Base-by-base conservation (phyloP, 257 asterid species). In the Nicotiana knightiana region DNA sequence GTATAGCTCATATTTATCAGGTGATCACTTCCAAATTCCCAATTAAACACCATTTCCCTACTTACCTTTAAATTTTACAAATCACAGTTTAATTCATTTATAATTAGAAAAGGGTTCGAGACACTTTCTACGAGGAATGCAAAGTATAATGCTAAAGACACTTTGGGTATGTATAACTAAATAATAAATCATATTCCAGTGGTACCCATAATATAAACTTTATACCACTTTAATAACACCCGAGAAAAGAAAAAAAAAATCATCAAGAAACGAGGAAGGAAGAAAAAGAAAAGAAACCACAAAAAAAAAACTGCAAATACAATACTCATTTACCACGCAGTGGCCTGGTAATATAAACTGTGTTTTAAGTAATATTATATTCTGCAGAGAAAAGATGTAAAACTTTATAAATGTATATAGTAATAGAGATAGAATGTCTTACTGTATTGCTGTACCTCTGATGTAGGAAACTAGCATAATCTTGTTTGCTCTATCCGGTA, bases 381-480 rank as follows among this genome's bases (percentile, higher is more conserved):
- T 16, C 9, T 67, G 37, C 63, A 48, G 79, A 48, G 63, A 15
- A 75, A 24, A 75, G 43, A 75, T 8, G 16, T 15, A 75, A 28
- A 51, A 26, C 79, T 65, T 46, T 58, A 33, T 70, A 21, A 54
- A 73, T 76, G 35, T 73, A 77, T 32, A 67, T 51, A 67, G 37
- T 76, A 79, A 28, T 30, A 79, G 66, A 80, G 26, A 43, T 68
- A 15, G 28, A 61, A 39, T 24, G 9, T n/a, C 86, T 85, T 82
- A 85, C 86, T 82, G 73, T 83, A 77, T 39, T 81, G 51, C 39
- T 39, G 67, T 37, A 28, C 33, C 80, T 57, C 43, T 43, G 35
- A 62, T 51, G 77, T 81, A 26, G 70, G 43, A 84, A 70, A 7
- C 26, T 24, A 51, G 61, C 39, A 48, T 26, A 35, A 48, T 48